Evolutionary conservation across 352 stramenopile species (phyloP).

Genomic region (Blastocystis sp.): DNA sequence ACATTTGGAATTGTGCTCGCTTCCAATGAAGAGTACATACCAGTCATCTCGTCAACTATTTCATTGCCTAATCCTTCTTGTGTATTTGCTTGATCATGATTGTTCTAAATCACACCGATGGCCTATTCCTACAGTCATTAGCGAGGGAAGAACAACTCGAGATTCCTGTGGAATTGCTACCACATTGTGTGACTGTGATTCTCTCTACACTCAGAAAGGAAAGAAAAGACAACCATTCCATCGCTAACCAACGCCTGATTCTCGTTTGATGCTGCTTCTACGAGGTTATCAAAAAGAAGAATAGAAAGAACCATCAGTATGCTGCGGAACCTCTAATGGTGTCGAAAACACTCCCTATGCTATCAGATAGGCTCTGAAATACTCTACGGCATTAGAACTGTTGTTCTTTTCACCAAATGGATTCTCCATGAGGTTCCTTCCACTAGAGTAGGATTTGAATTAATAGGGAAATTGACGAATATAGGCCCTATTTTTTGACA

Average conservation of each 20-base stretch:
- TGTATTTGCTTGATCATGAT: conserved; percentile 9
- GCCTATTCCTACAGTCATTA: conserved; percentile 9
- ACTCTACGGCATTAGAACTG: neutral
- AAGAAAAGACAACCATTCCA: neutral
- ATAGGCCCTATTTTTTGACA: neutral
- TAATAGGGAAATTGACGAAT: neutral
- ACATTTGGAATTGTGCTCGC: neutral
- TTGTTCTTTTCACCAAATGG: conserved; percentile 44
- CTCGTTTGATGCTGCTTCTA: neutral
- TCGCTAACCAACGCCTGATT: neutral
- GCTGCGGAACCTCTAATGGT: neutral
- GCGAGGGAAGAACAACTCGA: conserved; percentile 14
- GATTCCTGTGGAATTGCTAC: conserved; percentile 17
- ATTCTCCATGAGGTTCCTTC: conserved; percentile 14
- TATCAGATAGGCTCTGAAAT: neutral
- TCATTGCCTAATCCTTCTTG: conserved; percentile 28
- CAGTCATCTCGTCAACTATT: conserved; percentile 23
- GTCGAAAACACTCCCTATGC: conserved; percentile 33
- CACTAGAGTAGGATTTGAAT: neutral
- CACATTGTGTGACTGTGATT: neutral
- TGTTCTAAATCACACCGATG: neutral
- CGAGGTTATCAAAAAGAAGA: neutral
- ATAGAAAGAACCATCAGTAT: neutral
- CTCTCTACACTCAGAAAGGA: neutral
- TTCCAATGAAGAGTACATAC: conserved; percentile 39